phyloP scores from a whole-genome alignment of 2,329 filamentous ascomycete genomes.

The Talaromyces sp. region DNA sequence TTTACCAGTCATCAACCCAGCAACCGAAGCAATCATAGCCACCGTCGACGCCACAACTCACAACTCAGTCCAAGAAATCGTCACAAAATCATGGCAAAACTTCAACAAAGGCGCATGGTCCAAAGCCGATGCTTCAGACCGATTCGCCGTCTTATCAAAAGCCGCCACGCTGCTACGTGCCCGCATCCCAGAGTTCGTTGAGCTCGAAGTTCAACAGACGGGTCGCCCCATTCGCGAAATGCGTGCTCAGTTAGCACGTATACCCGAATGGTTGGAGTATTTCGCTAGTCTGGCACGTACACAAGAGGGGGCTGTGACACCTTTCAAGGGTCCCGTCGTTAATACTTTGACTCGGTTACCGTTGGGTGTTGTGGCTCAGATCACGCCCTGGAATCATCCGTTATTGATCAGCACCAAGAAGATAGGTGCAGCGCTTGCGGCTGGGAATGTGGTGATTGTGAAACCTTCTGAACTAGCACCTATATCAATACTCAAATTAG shows the following conservation, averaged over 20 bases:
- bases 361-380: conserved; percentile 41
- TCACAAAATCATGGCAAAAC: conserved; percentile 33
- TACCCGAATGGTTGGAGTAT: conserved; percentile 65
- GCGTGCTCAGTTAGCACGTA: conserved; percentile 64
- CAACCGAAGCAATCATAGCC: conserved; percentile 31
- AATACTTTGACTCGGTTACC: conserved; percentile 40
- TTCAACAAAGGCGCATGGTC: conserved; percentile 60
- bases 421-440: conserved; percentile 41
- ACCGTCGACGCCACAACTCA: conserved; percentile 56
- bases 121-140: conserved; percentile 54
- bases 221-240: conserved; percentile 69
- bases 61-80: conserved; percentile 53
- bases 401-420: conserved; percentile 41
- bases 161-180: conserved; percentile 56
- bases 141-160: conserved; percentile 63
- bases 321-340: conserved; percentile 51
- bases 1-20: conserved; percentile 33
- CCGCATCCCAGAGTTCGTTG: conserved; percentile 57
- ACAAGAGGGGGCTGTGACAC: conserved; percentile 65
- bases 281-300: conserved; percentile 67
- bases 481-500: conserved; percentile 43
- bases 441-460: conserved; percentile 42
- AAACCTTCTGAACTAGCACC: conserved; percentile 46
- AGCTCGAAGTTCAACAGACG: conserved; percentile 65
- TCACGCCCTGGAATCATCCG: conserved; percentile 43